Evolutionary conservation across 345 rosid genomes (phyloP).

Genomic region (Physaria fendleri): DNA sequence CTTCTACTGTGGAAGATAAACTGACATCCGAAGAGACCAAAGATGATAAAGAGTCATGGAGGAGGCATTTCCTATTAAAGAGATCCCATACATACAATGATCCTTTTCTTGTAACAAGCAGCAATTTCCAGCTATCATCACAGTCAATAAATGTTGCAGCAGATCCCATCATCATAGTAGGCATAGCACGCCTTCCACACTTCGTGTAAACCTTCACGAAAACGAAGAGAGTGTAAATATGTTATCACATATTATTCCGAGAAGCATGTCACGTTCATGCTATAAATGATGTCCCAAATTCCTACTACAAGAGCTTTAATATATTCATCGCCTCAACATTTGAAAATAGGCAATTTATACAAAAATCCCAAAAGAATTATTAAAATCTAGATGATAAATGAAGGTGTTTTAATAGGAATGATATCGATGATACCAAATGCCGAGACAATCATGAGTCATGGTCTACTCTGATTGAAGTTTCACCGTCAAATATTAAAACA

Average conservation of each 20-base stretch:
- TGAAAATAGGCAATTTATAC: conserved; percentile 1
- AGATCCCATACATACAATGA: conserved; percentile 85
- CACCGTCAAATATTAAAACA: neutral
- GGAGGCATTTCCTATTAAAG: conserved; percentile 61
- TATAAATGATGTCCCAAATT: neutral
- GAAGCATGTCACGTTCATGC: neutral
- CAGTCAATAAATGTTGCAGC: conserved; percentile 91
- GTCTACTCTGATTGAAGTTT: neutral
- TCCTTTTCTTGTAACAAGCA: conserved; percentile 85
- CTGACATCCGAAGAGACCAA: conserved; percentile 48
- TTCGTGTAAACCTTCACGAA: conserved; percentile 73
- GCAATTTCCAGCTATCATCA: conserved; percentile 85
- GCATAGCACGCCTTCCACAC: conserved; percentile 94
- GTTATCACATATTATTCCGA: conserved; percentile 4
- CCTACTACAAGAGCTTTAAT: neutral
- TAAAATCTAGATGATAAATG: neutral
- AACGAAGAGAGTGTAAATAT: neutral
- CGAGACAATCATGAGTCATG: neutral
- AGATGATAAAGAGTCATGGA: conserved; percentile 76
- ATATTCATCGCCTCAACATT: neutral
- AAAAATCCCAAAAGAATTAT: neutral
- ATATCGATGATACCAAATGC: conserved; percentile 1
- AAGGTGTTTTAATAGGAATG: neutral
- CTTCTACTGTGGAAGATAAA: conserved; percentile 50
- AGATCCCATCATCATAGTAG: conserved; percentile 93